These are phyloP conservation scores for Eleusine indica DNA, from an alignment of 176 grass and related monocot species.

Conservation along the genomic window DNA sequence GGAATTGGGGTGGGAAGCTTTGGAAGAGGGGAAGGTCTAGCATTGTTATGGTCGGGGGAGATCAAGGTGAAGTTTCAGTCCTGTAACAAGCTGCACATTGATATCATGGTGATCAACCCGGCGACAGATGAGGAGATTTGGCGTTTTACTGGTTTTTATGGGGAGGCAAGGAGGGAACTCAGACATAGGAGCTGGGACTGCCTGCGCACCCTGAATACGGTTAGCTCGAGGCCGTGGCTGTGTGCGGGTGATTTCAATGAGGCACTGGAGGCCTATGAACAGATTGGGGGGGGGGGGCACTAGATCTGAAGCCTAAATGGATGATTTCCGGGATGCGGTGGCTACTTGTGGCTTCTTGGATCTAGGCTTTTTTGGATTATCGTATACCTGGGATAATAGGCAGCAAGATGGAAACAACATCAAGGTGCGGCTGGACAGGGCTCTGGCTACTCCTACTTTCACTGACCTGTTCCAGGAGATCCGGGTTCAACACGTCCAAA, in stretches of 20 bases:
- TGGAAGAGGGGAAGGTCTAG: too few species aligned
- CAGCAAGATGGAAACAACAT: not conserved
- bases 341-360: not conserved
- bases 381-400: too few species aligned
- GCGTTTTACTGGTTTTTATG: too few species aligned
- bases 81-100: too few species aligned
- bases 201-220: too few species aligned
- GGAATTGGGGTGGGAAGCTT: too few species aligned
- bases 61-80: too few species aligned
- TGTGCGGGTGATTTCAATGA: not conserved
- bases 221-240: rapidly evolving
- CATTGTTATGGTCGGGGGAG: too few species aligned
- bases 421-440: not conserved
- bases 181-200: too few species aligned
- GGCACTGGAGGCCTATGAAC: not conserved
- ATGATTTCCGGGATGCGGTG: not conserved
- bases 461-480: not conserved
- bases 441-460: not conserved
- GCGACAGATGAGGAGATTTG: too few species aligned
- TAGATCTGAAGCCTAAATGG: not conserved
- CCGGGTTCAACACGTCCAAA: not conserved
- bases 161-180: too few species aligned
- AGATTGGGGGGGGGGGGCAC: not conserved
- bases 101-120: too few species aligned
- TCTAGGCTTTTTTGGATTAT: not conserved